Conservation (phyloP, 257 asterid species). For the Nicotiana tabacum region DNA sequence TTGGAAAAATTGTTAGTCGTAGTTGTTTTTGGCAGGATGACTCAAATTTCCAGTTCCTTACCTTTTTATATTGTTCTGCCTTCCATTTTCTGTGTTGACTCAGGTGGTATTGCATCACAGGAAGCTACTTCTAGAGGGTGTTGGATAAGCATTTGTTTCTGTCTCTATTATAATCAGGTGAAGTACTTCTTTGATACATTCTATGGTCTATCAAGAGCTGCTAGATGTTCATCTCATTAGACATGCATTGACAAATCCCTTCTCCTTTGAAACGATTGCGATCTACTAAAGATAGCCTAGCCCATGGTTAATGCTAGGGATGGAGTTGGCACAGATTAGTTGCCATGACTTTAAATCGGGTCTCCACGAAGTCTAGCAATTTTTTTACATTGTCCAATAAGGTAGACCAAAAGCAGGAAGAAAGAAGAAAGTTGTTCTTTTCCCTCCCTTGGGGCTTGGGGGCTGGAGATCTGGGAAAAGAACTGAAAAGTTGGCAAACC, state of each 20-base stretch:
- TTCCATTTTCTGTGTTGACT: not conserved
- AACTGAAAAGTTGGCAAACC: constrained; percentile 5
- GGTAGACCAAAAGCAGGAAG: constrained; percentile 2
- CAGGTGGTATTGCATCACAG: not conserved
- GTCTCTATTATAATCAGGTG: not conserved
- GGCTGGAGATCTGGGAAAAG: not conserved
- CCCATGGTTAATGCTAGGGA: not conserved
- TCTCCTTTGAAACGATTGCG: not conserved
- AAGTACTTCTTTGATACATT: not conserved
- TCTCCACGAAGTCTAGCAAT: not conserved
- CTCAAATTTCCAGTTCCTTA: not conserved
- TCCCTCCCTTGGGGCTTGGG: not conserved
- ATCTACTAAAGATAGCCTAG: not conserved
- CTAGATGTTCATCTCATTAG: not conserved
- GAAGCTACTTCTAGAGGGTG: not conserved
- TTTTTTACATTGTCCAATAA: not conserved
- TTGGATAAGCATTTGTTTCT: not conserved
- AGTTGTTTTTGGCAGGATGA: not conserved
- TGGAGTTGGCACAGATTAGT: not conserved
- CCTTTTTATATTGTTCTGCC: not conserved
- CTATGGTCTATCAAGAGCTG: not conserved
- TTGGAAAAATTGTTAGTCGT: no score
- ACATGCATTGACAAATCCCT: not conserved
- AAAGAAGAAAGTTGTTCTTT: not conserved
- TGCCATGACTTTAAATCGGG: not conserved